Conservation (phyloP, 139 green algal genomes). For the Chlamydomonas sphaeroides region DNA sequence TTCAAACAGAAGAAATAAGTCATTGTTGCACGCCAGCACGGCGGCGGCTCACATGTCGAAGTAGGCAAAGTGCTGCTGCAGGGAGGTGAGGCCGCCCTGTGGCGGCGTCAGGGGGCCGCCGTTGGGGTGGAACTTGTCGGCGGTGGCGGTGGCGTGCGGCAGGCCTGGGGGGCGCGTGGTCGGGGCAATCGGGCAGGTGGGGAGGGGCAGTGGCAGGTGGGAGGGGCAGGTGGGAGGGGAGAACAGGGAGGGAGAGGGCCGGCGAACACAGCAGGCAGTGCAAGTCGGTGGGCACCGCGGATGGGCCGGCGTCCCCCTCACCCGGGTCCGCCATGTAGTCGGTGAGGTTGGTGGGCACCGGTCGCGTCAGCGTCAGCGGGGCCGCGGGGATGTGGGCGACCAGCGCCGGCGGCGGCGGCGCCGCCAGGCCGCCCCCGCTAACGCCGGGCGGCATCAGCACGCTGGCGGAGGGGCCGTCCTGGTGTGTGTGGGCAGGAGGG, state of each 20-base stretch:
- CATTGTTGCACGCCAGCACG: too few relatives aligned
- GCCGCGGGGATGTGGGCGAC: conserved; percentile 15
- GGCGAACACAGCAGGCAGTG: too few relatives aligned
- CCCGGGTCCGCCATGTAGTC: conserved; percentile 12
- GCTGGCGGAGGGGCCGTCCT: conserved; percentile 32
- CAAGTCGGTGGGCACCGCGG: too few relatives aligned
- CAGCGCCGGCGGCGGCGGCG: background rate
- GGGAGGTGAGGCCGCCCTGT: conserved; percentile 7
- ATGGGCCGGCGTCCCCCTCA: background rate
- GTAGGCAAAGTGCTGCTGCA: conserved; percentile 38
- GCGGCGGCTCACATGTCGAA: conserved; percentile 25
- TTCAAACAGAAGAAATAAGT: too few relatives aligned
- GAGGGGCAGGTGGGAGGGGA: too few relatives aligned
- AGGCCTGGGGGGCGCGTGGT: conserved; percentile 1
- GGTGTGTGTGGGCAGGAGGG: too few relatives aligned
- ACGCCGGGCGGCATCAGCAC: conserved; percentile 28
- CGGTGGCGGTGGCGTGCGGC: background rate
- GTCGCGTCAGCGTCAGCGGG: background rate
- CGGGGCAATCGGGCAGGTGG: too few relatives aligned
- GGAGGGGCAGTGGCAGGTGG: too few relatives aligned
- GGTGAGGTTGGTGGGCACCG: background rate
- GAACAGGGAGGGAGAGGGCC: too few relatives aligned
- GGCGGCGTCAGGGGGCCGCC: conserved; percentile 23
- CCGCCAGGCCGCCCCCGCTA: conserved; percentile 17
- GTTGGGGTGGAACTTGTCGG: conserved; percentile 15